Evolutionary conservation across 1,139 yeast species (phyloP), one percentile per base, ranked within the genome.

Genomic region (Protomyces inundatus): DNA sequence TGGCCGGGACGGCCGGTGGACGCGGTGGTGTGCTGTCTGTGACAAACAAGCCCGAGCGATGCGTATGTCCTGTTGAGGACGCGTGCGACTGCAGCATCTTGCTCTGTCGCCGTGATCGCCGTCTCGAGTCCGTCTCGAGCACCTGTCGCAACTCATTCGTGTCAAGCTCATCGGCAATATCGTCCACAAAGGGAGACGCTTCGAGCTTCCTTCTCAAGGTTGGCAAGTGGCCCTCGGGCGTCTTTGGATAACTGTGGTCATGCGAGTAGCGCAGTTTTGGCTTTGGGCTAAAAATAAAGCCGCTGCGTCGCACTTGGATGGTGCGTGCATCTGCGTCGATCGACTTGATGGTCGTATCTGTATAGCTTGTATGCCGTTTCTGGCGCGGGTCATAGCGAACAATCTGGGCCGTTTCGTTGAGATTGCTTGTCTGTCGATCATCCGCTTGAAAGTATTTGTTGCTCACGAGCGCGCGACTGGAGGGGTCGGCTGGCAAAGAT

Each of bases 141-240:
- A 40, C 62, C 10, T 52, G 35, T 14, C 62, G 55, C 34, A 58
- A 32, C 23, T 51, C 52, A 52, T 45, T 33, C 12, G 62, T 58
- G 50, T 58, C 56, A 35, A 58, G 36, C 37, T 58, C 62, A 39
- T 58, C 62, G 16, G 62, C 62, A 34, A 58, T 46, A 34, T 58
- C 55, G n/a, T 58, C 62, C 45, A 58, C 53, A 30, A 58, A 58
- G 23, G 62, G 52, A 3, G 62, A 58, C 9, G 42, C 46, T 10
- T 48, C 42, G 6, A 48, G 54, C 23, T 55, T 55, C 0, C 42
- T n/a, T 16, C 39, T 45, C 48, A 58, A 34, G 7, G 62, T 58
- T 14, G 62, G 62, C 10, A 58, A 42, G 16, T 52, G 62, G 12
- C 62, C 62, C n/a, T 58, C 56, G 3, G 62, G 62, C 45, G 52